phyloP scores from a whole-genome alignment of 208 protist species.

The Tritrichomonas foetus region DNA sequence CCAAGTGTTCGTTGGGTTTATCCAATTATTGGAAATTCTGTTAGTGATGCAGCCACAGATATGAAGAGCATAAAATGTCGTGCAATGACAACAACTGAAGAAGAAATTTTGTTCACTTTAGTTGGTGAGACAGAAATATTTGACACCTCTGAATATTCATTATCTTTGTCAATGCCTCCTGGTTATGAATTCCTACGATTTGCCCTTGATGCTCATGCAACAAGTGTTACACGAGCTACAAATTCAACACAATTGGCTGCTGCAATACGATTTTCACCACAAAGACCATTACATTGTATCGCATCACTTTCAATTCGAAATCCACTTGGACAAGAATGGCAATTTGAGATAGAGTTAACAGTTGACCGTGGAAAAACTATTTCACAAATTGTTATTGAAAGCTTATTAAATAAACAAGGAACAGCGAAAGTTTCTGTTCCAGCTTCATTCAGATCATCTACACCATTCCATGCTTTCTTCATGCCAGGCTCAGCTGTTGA shows the following conservation, averaged over 20 bases:
- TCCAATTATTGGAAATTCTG: slow-evolving; percentile 11
- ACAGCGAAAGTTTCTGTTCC: slow-evolving; percentile 35
- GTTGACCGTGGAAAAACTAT: not conserved
- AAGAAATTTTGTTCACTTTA: not conserved
- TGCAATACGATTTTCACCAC: not conserved
- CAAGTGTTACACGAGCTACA: not conserved
- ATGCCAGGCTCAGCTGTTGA: not conserved
- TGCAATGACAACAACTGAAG: not conserved
- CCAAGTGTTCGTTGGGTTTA: not conserved
- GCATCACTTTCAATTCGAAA: not conserved
- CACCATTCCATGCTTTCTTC: not conserved
- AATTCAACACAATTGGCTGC: not conserved
- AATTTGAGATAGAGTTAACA: not conserved
- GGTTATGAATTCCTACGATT: not conserved
- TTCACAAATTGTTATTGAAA: not conserved
- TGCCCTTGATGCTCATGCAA: not conserved
- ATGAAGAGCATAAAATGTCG: not conserved
- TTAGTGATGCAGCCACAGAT: not conserved
- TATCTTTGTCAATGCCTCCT: not conserved
- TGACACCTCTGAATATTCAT: not conserved
- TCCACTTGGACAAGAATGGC: not conserved
- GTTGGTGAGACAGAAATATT: slow-evolving; percentile 5
- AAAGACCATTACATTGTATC: not conserved
- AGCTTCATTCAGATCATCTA: not conserved
- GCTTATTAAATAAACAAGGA: not conserved